A percentile compares a stretch with the other conserved stretches of the same genome.
These are phyloP conservation scores for Aurantiochytrium sp. DNA, from an alignment of 108 stramenopile genomes.

Conservation along the genomic window DNA sequence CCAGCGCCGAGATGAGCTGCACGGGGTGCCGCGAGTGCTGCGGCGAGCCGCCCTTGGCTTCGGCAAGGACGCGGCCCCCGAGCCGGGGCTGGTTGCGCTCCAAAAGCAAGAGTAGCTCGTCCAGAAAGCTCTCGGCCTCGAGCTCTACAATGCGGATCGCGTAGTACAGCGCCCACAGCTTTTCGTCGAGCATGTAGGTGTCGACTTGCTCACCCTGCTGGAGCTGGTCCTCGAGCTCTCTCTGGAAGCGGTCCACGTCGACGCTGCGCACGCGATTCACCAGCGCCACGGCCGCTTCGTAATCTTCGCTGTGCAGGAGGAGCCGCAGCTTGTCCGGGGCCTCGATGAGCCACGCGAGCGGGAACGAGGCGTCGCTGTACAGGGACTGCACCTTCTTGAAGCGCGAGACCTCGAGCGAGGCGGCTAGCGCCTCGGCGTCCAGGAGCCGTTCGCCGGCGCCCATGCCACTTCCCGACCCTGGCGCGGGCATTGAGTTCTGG, in stretches of 20 bases:
- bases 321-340: not conserved
- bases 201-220: not conserved
- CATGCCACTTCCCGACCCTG: not conserved
- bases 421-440: not conserved
- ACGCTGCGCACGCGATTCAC: not conserved
- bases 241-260: not conserved
- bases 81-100: not conserved
- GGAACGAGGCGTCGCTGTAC: not conserved
- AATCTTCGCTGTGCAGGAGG: not conserved
- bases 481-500: no score
- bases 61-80: not conserved
- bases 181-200: not conserved
- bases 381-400: slow-evolving; percentile 12
- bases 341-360: not conserved
- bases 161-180: not conserved
- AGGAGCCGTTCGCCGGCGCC: not conserved
- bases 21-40: not conserved
- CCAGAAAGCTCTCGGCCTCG: not conserved
- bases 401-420: not conserved
- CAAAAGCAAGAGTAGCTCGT: not conserved
- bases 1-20: not conserved
- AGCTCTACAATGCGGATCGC: not conserved
- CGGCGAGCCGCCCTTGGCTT: not conserved
- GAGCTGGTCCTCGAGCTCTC: not conserved
- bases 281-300: not conserved